A percentile compares a stretch with the other conserved stretches of the same genome.
phyloP scores from a whole-genome alignment of 83 land plant genomes.

The Picea abies region DNA sequence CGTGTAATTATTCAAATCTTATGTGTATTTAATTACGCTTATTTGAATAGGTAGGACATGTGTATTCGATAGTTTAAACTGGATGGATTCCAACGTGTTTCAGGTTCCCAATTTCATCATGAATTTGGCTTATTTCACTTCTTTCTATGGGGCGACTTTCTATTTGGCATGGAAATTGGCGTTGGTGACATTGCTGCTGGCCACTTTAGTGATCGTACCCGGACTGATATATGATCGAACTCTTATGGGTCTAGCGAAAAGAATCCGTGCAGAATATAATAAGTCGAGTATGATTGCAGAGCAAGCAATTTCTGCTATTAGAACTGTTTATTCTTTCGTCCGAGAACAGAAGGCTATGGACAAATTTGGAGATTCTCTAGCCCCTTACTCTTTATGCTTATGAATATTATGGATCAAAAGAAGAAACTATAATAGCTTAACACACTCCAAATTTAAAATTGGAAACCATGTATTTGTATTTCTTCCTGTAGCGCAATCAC shows the following conservation, averaged over 20 bases:
- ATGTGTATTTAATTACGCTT: too few relatives aligned
- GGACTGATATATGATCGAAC: slow-evolving; percentile 32
- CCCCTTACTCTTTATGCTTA: too few relatives aligned
- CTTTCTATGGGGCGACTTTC: slow-evolving; percentile 23
- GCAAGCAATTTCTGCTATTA: slow-evolving; percentile 38
- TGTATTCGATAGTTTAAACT: too few relatives aligned
- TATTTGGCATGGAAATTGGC: slow-evolving; percentile 33
- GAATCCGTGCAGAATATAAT: slow-evolving; percentile 25
- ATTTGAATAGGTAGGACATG: too few relatives aligned
- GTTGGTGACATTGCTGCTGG: slow-evolving; percentile 20
- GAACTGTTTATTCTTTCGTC: slow-evolving; percentile 47
- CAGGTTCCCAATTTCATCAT: slow-evolving; percentile 43
- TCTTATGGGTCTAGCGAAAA: slow-evolving; percentile 17
- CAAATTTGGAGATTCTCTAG: too few relatives aligned
- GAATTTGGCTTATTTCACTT: slow-evolving; percentile 24
- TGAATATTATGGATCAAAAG: too few relatives aligned
- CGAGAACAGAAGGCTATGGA: slow-evolving; percentile 26
- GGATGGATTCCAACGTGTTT: background rate
- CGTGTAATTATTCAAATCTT: too few relatives aligned
- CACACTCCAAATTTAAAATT: too few relatives aligned
- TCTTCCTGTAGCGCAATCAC: too few relatives aligned
- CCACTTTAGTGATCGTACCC: slow-evolving; percentile 33
- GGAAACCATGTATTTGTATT: too few relatives aligned
- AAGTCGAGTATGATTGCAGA: slow-evolving; percentile 37
- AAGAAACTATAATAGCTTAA: too few relatives aligned